A percentile compares a stretch with the other conserved stretches of the same genome.
Evolutionary conservation across 441 rosid species (phyloP).

Genomic region (Mallotus japonicus): DNA sequence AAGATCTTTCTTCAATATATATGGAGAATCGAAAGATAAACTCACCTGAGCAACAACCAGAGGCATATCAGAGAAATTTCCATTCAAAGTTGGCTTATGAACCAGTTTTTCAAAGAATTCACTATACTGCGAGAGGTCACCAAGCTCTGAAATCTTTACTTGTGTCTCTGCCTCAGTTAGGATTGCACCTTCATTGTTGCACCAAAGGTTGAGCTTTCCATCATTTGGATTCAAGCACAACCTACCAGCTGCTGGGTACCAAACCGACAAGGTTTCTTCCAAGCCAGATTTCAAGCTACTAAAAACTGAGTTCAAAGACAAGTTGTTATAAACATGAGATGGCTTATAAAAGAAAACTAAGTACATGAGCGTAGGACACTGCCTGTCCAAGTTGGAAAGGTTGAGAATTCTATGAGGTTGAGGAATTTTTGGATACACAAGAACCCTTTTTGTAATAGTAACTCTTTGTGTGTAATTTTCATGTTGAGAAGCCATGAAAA

Average conservation of each 20-base stretch:
- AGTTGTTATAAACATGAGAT: slow-evolving; percentile 24
- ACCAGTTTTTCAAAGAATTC: slow-evolving; percentile 54
- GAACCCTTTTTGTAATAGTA: slow-evolving; percentile 3
- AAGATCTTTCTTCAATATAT: not conserved
- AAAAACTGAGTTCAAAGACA: slow-evolving; percentile 36
- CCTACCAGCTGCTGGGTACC: slow-evolving; percentile 76
- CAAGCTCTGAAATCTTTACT: slow-evolving; percentile 51
- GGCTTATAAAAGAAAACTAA: slow-evolving; percentile 59
- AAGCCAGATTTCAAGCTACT: slow-evolving; percentile 48
- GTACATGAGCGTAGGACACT: slow-evolving; percentile 64
- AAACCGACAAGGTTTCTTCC: slow-evolving; percentile 55
- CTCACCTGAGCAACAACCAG: slow-evolving; percentile 62
- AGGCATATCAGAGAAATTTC: slow-evolving; percentile 56
- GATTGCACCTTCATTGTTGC: slow-evolving; percentile 56
- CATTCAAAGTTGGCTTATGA: slow-evolving; percentile 44
- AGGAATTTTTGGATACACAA: slow-evolving; percentile 18
- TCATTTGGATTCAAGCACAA: slow-evolving; percentile 40
- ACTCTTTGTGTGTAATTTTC: not conserved
- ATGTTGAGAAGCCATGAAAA: slow-evolving; percentile 14
- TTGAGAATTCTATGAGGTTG: slow-evolving; percentile 30
- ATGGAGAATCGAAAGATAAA: not conserved
- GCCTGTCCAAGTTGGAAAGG: slow-evolving; percentile 66
- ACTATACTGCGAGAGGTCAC: slow-evolving; percentile 56
- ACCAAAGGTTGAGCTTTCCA: slow-evolving; percentile 53
- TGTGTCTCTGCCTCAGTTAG: slow-evolving; percentile 47